Evolutionary conservation across 1,139 yeast genomes (phyloP).

Genomic region (Blastobotrys arbuscula): DNA sequence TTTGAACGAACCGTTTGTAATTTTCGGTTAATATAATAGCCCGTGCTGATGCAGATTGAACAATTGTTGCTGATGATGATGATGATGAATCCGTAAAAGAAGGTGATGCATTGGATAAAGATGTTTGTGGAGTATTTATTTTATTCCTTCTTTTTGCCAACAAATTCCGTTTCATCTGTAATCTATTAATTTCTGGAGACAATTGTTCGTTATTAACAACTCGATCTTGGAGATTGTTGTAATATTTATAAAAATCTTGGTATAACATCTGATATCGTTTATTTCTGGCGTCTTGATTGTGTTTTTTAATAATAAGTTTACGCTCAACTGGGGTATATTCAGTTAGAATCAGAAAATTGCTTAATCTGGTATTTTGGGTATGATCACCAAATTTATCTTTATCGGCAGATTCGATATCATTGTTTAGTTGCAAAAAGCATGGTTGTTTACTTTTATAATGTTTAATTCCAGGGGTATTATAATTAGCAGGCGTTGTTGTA

Average conservation of each 20-base stretch:
- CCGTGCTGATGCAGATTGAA: not conserved
- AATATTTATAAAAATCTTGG: not conserved
- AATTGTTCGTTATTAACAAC: not conserved
- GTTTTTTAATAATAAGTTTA: not conserved
- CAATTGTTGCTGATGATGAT: not conserved
- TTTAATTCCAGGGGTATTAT: not conserved
- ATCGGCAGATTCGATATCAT: not conserved
- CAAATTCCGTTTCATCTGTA: not conserved
- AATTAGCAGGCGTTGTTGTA: not conserved
- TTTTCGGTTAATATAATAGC: not conserved
- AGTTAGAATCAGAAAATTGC: not conserved
- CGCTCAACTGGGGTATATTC: not conserved
- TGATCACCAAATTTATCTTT: not conserved
- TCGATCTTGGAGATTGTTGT: not conserved
- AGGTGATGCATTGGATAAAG: not conserved
- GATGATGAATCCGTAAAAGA: not conserved
- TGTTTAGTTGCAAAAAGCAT: not conserved
- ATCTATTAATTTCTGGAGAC: not conserved
- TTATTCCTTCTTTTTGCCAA: not conserved
- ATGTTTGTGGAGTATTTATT: not conserved
- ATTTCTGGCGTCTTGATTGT: not conserved
- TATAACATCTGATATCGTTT: not conserved
- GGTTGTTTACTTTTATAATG: not conserved
- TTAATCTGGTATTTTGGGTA: not conserved
- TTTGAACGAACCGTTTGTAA: not conserved